Evolutionary conservation across 2,329 filamentous ascomycete species (phyloP), one percentile per base, ranked within the genome.

Genomic region (Trichoderma simmonsii): DNA sequence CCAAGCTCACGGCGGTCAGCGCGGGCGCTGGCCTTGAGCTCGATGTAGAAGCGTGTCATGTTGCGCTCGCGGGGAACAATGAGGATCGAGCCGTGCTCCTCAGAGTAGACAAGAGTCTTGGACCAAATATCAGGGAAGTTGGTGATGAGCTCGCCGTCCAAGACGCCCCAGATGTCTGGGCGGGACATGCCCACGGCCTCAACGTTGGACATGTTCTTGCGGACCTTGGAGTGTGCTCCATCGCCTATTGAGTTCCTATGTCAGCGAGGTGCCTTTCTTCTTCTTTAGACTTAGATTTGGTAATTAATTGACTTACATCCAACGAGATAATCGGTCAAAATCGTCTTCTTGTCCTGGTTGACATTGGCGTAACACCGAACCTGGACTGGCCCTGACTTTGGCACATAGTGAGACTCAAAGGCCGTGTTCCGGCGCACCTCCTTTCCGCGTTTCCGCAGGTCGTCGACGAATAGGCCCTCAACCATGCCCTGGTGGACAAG

Each of bases 401-500:
- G 82, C 28, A 83, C 81, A 76, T 76, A 83, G 79, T 86, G 90
- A 18, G 85, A 87, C 73, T 87, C 85, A 73, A 93, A 94, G 6
- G 86, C 85, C 15, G 88, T 90, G 75, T 89, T 91, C 73, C 92
- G 85, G 70, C 85, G 85, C 28, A 94, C 90, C 56, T 87, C 84
- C 18, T 89, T 83, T 15, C 90, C 90, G 62, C 91, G 86, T 75
- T 89, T 87, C 74, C 84, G 84, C 79, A 94, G 85, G 76, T 94
- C 92, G 9, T 92, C 85, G 66, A 93, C 87, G 75, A 94, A 90
- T 2, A 92, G 80, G 61, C 88, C 87, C 80, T 94, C 92, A 0
- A 94, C 87, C 87, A 93, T 93, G 62, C 92, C 92, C 80, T 94
- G 92, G 77, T 94, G 92, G 21, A 88, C 86, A 24, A 89, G 82